Percentiles rank a stretch among this genome's conserved stretches.
Evolutionary conservation across 345 rosid genomes (phyloP).

Genomic region (Cardamine chenopodiifolia): DNA sequence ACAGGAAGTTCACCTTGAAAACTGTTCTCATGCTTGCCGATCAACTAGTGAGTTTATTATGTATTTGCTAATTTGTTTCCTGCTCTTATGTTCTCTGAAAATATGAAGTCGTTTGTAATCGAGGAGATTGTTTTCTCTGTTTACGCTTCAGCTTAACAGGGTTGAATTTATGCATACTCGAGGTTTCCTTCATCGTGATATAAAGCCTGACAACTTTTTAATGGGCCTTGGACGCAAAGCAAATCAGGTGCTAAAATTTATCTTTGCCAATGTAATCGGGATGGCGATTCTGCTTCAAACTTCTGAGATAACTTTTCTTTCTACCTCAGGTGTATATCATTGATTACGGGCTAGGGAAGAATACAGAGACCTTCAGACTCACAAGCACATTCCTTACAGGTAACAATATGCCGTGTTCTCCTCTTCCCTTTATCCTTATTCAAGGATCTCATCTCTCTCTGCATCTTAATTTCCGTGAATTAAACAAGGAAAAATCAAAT

Average conservation of each 20-base stretch:
- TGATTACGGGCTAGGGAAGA: constrained; percentile 85
- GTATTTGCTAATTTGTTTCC: constrained; percentile 4
- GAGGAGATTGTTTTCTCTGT: constrained; percentile 25
- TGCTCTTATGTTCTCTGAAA: constrained; percentile 5
- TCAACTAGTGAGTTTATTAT: constrained; percentile 61
- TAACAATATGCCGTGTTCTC: constrained; percentile 23
- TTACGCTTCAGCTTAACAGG: constrained; percentile 63
- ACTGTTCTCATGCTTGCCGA: constrained; percentile 91
- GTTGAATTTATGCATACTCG: constrained; percentile 80
- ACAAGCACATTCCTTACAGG: constrained; percentile 87
- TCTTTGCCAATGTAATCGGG: neutral
- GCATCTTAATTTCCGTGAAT: neutral
- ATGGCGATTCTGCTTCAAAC: constrained; percentile 17
- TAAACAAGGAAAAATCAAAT: neutral
- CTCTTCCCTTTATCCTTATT: neutral
- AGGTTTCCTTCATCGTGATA: constrained; percentile 88
- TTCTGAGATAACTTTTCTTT: neutral
- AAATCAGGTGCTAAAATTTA: constrained; percentile 56
- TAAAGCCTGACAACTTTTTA: constrained; percentile 86
- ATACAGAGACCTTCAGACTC: constrained; percentile 86
- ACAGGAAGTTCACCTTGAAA: constrained; percentile 73
- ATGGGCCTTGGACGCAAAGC: constrained; percentile 91
- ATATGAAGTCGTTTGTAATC: neutral
- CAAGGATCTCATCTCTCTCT: neutral
- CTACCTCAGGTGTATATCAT: constrained; percentile 63